Percentiles rank a stretch among this genome's conserved stretches.
Conservation (phyloP, 495 filamentous ascomycete species). For the Penicillium daleae region DNA sequence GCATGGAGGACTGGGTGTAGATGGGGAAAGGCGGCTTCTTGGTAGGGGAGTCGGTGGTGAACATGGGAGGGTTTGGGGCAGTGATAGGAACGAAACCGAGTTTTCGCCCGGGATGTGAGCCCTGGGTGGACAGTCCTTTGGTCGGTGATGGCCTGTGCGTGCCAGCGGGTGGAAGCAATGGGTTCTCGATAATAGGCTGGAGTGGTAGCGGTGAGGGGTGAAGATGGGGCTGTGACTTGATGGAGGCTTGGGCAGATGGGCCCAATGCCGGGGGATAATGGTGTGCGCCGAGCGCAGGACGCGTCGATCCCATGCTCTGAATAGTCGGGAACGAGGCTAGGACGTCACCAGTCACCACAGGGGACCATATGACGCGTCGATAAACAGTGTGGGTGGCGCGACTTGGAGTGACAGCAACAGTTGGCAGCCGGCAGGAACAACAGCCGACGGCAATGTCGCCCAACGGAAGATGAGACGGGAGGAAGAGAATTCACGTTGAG, state of each 20-base stretch:
- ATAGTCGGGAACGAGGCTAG: slow-evolving; percentile 6
- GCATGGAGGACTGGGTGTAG: slow-evolving; percentile 47
- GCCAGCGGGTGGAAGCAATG: slow-evolving; percentile 56
- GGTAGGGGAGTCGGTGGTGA: slow-evolving; percentile 81
- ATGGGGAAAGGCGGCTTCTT: slow-evolving; percentile 70
- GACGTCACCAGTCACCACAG: slow-evolving; percentile 21
- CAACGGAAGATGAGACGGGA: slow-evolving; percentile 19
- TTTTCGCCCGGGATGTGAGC: slow-evolving; percentile 39
- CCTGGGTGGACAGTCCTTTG: slow-evolving; percentile 50
- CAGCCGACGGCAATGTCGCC: slow-evolving; percentile 10
- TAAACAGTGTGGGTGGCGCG: slow-evolving; percentile 22
- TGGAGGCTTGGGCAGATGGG: slow-evolving; percentile 53
- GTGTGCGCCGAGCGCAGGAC: slow-evolving; percentile 61
- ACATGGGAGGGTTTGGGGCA: slow-evolving; percentile 64
- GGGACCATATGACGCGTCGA: slow-evolving; percentile 34
- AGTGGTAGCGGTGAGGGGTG: slow-evolving; percentile 56
- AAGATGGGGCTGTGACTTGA: slow-evolving; percentile 48
- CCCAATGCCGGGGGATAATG: slow-evolving; percentile 63
- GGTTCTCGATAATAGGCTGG: slow-evolving; percentile 49
- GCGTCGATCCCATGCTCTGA: slow-evolving; percentile 65
- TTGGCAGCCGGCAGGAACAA: slow-evolving; percentile 14
- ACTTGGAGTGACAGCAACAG: slow-evolving; percentile 1
- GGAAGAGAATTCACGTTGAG: slow-evolving; percentile 25
- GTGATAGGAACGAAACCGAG: slow-evolving; percentile 66
- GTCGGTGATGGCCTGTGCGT: slow-evolving; percentile 63